A percentile compares a stretch with the other conserved stretches of the same genome.
Conservation (phyloP, 306 rosid genomes). For the Vachellia pachyceras region DNA sequence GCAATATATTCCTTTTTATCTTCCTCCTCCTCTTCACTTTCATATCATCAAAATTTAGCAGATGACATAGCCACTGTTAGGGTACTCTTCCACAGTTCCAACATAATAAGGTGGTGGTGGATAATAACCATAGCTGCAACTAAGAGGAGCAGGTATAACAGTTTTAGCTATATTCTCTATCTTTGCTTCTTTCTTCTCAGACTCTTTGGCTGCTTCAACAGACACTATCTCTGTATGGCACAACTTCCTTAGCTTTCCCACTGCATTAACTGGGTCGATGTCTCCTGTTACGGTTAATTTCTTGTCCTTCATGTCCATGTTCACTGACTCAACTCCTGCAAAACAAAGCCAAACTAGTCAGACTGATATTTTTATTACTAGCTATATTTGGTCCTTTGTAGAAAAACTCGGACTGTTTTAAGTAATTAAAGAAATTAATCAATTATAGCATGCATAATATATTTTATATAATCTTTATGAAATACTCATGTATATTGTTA, state of each 20-base stretch:
- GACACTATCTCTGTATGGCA: constrained; percentile 45
- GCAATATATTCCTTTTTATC: background rate
- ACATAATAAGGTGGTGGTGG: constrained; percentile 7
- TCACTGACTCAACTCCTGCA: constrained; percentile 56
- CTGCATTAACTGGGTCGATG: constrained; percentile 55
- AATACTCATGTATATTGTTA: no score
- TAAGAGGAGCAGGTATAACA: background rate
- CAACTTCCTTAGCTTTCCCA: constrained; percentile 33
- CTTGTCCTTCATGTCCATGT: constrained; percentile 56
- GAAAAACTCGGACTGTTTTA: no score
- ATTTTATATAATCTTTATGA: no score
- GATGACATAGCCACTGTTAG: constrained; percentile 61
- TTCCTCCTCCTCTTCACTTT: background rate
- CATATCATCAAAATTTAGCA: constrained; percentile 27
- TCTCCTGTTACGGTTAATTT: constrained; percentile 66
- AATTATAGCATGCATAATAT: no score
- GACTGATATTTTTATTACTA: no score
- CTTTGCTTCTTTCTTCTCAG: background rate
- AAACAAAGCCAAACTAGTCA: background rate
- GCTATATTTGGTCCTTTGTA: background rate
- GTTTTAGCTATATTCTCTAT: background rate
- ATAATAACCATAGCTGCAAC: background rate
- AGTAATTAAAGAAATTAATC: no score
- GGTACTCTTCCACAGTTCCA: constrained; percentile 53
- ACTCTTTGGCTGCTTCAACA: constrained; percentile 54